A percentile compares a stretch with the other conserved stretches of the same genome.
These are phyloP conservation scores for Komagataella ulmi DNA, from an alignment of 805 yeast species.

Conservation along the genomic window DNA sequence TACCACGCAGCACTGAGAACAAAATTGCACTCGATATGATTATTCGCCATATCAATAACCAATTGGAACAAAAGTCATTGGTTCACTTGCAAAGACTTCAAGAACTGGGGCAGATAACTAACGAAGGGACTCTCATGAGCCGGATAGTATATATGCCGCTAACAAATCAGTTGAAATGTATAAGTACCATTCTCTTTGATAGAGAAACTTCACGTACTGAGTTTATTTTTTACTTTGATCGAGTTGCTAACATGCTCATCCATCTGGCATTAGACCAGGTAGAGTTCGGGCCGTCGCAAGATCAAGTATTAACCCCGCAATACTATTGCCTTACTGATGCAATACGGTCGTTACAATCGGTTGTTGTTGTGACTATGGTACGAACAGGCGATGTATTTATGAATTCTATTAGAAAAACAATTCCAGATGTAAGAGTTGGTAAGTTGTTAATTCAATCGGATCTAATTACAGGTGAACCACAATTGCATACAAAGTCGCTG, in stretches of 20 bases:
- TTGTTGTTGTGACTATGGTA: slow-evolving; percentile 62
- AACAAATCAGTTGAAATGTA: slow-evolving; percentile 57
- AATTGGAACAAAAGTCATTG: slow-evolving; percentile 48
- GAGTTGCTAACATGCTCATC: slow-evolving; percentile 63
- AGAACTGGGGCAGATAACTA: slow-evolving; percentile 32
- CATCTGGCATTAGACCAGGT: slow-evolving; percentile 53
- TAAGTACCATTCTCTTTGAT: slow-evolving; percentile 58
- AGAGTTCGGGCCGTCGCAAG: slow-evolving; percentile 23
- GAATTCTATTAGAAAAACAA: slow-evolving; percentile 58
- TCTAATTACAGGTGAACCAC: slow-evolving; percentile 86
- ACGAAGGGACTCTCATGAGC: slow-evolving; percentile 6
- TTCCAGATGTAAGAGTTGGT: slow-evolving; percentile 73
- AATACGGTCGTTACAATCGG: background rate
- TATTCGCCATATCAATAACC: slow-evolving; percentile 67
- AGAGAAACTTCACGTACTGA: slow-evolving; percentile 48
- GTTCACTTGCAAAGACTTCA: slow-evolving; percentile 55
- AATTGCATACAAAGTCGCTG: slow-evolving; percentile 66
- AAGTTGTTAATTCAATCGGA: slow-evolving; percentile 82
- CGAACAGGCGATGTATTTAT: slow-evolving; percentile 91
- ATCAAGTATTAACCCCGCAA: slow-evolving; percentile 9
- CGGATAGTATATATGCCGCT: slow-evolving; percentile 18
- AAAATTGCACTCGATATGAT: slow-evolving; percentile 66
- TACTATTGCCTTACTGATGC: slow-evolving; percentile 7
- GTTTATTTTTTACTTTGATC: slow-evolving; percentile 75
- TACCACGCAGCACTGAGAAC: slow-evolving; percentile 88